Base-by-base conservation (phyloP, 441 rosid species). In the Gossypium lobatum region DNA sequence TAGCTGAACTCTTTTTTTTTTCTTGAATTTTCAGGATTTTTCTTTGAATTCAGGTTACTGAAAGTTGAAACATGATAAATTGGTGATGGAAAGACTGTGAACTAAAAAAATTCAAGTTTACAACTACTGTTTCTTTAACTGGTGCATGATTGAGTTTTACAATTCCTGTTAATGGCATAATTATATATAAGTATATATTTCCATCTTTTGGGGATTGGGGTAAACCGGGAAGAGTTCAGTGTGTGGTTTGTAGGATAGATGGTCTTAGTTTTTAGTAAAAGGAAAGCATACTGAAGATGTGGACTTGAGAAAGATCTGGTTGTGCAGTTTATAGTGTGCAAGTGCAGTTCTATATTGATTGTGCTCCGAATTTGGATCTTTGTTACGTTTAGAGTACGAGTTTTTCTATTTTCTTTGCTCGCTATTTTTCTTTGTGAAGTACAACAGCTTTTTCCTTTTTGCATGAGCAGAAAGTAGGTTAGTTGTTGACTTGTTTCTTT, bases 261-360 rank as follows among this genome's bases (percentile, higher is more conserved):
- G 17, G 23, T 65, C 7, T 0, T 14, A 16, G 57, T 16, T 60
- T 54, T 11, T 70, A 64, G 68, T 78, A 18, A 20, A 48, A 23
- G 3, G 69, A 23, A 64, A 62, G 50, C 6, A 34, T n/a, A 42
- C 57, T 65, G 28, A 61, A 69, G 71, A 54, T 70, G 66, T 45
- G 20, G 23, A 16, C 20, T 62, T 73, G 39, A 39, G 26, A 18
- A 64, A 39, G 5, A 2, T 20, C 55, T 65, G 20, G 52, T 17
- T 64, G 52, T 63, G 25, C 9, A 6, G 37, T 60, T 62, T 26
- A 6, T 20, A 6, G 16, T 74, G 72, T 74, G 72, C 72, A 73
- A 58, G n/a, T 64, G 42, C 37, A 13, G 65, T 64, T 67, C 53
- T 58, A 17, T 11, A 45, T 58, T 16, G 16, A 17, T 23, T 52